Base-by-base conservation (phyloP, 2,329 filamentous ascomycete genomes). In the Lasiodiplodia theobromae region DNA sequence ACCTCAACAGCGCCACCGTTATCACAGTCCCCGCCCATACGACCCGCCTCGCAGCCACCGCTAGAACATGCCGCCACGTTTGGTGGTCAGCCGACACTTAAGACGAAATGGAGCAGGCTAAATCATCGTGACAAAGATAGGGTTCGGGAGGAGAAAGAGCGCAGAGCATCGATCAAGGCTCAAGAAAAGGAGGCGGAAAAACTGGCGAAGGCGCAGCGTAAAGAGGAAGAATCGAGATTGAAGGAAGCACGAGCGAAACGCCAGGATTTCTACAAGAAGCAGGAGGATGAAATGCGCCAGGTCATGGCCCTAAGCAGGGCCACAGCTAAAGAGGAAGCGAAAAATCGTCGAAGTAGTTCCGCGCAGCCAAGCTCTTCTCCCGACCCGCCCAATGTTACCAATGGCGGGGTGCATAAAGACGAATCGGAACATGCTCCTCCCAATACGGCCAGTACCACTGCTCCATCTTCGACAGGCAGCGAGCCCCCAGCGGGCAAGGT, bases 291-390 rank as follows among this genome's bases (percentile, higher is more conserved):
- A 51, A 73, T 91, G 28, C 86, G 87, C 71, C 86, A 83, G 68
- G 90, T 87, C 0, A 81, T 93, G 4, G 89, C 91, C 69, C 87
- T 87, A 31, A 92, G 90, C 80, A 92, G 87, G 76, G 84, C 84
- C 69, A 85, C 86, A 10, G 87, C 89, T 11, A 62, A 58, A 34
- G 62, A 66, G n/a, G 68, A 69, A 28, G 53, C 87, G 14, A 64
- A 53, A n/a, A 11, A 21, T 38, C 60, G 60, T 38, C 60, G 60
- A 47, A 28, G 28, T 47, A 64, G 60, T 21, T 25, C 60, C 11
- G 60, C 44, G 14, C 47, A 8, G 8, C 31, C 37, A 56, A 28
- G 51, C 12, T 11, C 53, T 58, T 21, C 52, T 31, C 65, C 65
- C 6, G 51, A 31, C 52, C 12, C 47, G n/a, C 52, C 65, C 11